Percentiles rank a stretch among this genome's conserved stretches.
Conservation (phyloP, 2,329 filamentous ascomycete genomes). For the Seiridium cupressi region DNA sequence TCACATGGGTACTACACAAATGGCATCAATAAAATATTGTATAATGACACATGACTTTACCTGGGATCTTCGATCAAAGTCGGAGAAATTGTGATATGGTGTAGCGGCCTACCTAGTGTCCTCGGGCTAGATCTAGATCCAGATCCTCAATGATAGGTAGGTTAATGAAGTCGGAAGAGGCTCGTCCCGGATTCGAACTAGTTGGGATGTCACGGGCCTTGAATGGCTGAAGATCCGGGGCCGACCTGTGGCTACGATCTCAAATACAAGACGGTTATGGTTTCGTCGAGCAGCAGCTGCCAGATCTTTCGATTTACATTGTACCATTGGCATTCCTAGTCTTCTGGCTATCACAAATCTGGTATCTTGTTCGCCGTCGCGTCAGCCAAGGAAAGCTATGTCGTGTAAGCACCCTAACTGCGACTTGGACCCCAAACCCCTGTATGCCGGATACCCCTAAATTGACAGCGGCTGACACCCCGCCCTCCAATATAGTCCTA, state of each 20-base stretch:
- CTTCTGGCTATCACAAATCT: too few species aligned
- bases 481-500: conserved; percentile 31
- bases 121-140: not conserved
- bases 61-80: not conserved
- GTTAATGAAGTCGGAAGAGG: conserved; percentile 1
- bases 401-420: not conserved
- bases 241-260: not conserved
- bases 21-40: not conserved
- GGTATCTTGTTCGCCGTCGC: not conserved
- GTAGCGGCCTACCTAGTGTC: not conserved
- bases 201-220: conserved; percentile 3
- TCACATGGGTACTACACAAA: not conserved
- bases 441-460: too few species aligned
- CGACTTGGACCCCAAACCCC: too few species aligned
- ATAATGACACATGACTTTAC: not conserved
- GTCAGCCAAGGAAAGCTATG: not conserved
- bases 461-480: not conserved
- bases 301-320: too few species aligned
- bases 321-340: too few species aligned
- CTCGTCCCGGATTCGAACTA: conserved; percentile 3
- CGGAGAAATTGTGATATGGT: too few species aligned
- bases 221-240: not conserved
- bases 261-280: not conserved
- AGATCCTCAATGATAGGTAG: too few species aligned
- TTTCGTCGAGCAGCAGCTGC: not conserved